A percentile compares a stretch with the other conserved stretches of the same genome.
Evolutionary conservation across 2,329 filamentous ascomycete species (phyloP).

Genomic region (Colletotrichum graminicola): DNA sequence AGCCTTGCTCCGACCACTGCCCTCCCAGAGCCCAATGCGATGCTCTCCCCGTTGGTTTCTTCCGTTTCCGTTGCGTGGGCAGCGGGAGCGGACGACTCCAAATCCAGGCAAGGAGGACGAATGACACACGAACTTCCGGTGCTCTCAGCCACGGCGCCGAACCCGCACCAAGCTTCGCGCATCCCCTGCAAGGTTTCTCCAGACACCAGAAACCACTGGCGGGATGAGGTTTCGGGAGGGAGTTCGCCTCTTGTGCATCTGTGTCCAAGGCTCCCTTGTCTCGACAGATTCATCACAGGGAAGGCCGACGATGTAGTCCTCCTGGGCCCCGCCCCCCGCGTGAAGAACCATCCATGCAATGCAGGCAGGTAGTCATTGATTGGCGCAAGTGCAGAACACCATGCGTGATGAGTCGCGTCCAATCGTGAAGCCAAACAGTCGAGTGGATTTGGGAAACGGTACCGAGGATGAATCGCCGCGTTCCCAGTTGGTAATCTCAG

Average conservation of each 20-base stretch:
- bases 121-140: neutral
- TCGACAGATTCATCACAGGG: neutral
- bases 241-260: neutral
- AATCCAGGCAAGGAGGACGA: neutral
- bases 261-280: constrained; percentile 8
- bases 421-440: neutral
- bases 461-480: neutral
- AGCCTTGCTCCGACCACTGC: neutral
- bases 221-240: constrained; percentile 6
- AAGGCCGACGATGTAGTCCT: neutral
- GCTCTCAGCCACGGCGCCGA: neutral
- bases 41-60: neutral
- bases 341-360: neutral
- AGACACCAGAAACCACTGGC: neutral
- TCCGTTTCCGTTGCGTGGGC: neutral
- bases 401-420: neutral
- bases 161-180: neutral
- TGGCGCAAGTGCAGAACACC: neutral
- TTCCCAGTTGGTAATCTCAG: no score
- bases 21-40: neutral
- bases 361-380: neutral
- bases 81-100: constrained; percentile 2
- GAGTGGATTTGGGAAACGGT: neutral
- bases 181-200: neutral
- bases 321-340: neutral